Conservation (phyloP, 371 early-diverging fungal genomes). For the Massospora cicadina region DNA sequence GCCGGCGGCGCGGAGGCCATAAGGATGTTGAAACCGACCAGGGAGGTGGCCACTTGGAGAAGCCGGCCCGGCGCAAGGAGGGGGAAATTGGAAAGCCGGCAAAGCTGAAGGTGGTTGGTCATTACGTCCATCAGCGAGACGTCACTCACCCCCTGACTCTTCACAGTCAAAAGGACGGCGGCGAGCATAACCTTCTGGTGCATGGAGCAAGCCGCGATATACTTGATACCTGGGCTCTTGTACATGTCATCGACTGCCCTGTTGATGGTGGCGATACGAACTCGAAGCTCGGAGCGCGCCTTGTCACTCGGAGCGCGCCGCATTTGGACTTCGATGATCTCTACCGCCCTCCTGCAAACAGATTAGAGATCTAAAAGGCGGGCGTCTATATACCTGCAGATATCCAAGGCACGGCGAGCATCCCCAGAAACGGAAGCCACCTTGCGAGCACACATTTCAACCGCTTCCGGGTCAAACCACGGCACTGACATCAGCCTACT, state of each 20-base stretch:
- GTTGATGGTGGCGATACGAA: conserved; percentile 5
- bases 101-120: neutral
- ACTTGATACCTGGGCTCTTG: conserved; percentile 5
- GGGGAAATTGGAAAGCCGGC: neutral
- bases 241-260: conserved; percentile 8
- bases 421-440: conserved; percentile 94
- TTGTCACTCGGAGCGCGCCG: conserved; percentile 12
- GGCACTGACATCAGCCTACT: conserved; percentile 53
- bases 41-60: neutral
- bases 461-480: conserved; percentile 62
- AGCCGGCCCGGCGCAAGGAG: neutral
- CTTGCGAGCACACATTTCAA: conserved; percentile 87
- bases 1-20: neutral
- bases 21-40: neutral
- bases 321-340: conserved; percentile 44
- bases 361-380: neutral
- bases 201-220: conserved; percentile 6
- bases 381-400: conserved; percentile 38
- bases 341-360: conserved; percentile 46
- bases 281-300: neutral
- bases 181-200: conserved; percentile 1
- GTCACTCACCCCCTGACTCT: neutral
- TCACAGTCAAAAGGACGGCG: neutral
- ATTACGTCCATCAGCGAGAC: neutral
- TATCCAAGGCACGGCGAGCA: conserved; percentile 89